Evolutionary conservation across 805 yeast genomes (phyloP).

Genomic region (Sporopachydermia quercuum): DNA sequence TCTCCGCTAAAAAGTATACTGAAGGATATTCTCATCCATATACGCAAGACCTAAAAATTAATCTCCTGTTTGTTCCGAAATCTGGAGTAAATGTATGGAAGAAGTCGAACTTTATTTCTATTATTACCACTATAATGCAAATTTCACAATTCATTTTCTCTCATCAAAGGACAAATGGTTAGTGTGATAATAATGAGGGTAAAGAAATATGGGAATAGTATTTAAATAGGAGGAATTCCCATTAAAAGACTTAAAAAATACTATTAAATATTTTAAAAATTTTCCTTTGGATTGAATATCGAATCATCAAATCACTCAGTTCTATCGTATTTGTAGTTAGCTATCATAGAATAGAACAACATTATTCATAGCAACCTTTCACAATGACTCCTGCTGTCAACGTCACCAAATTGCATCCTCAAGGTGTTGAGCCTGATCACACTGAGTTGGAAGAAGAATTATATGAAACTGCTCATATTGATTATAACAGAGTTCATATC

Average conservation of each 20-base stretch:
- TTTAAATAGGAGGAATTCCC: neutral
- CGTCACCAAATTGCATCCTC: constrained; percentile 25
- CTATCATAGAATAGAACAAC: too few species aligned
- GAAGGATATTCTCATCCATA: too few species aligned
- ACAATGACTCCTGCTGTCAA: constrained; percentile 22
- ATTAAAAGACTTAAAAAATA: too few species aligned
- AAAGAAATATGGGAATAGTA: neutral
- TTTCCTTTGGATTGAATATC: too few species aligned
- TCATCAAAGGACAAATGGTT: too few species aligned
- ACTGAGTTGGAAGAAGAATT: constrained; percentile 26
- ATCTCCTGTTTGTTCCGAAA: neutral
- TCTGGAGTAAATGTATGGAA: neutral
- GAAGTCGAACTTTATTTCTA: neutral
- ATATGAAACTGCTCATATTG: constrained; percentile 25
- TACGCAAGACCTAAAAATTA: neutral
- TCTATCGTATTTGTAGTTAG: too few species aligned
- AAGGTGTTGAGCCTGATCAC: constrained; percentile 24
- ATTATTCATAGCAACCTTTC: too few species aligned
- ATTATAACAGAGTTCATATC: constrained; percentile 24
- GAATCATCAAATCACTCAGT: too few species aligned
- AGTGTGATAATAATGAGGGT: neutral
- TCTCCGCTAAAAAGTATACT: too few species aligned
- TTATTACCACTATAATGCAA: neutral
- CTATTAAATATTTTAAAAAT: neutral
- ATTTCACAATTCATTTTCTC: too few species aligned